These are phyloP conservation scores for Penicillium herquei DNA, from an alignment of 495 filamentous ascomycete genomes.

Conservation along the genomic window DNA sequence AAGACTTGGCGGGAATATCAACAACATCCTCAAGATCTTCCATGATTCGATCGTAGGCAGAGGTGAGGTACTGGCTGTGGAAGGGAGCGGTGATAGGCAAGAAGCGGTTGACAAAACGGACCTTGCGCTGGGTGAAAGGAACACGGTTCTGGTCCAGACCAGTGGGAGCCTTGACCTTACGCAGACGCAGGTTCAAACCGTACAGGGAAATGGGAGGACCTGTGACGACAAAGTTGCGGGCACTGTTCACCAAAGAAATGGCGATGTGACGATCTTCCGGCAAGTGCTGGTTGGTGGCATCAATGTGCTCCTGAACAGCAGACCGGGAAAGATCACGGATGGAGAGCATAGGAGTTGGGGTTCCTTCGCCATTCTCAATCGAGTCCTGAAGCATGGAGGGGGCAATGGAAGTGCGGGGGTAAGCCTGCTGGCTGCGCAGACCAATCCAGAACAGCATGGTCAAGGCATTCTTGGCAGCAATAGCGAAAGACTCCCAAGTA, in stretches of 20 bases:
- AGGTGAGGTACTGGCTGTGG: slow-evolving; percentile 87
- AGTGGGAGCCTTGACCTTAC: slow-evolving; percentile 95
- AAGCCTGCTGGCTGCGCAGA: slow-evolving; percentile 95
- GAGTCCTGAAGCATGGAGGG: slow-evolving; percentile 92
- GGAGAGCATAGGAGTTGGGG: slow-evolving; percentile 94
- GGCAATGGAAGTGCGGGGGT: slow-evolving; percentile 90
- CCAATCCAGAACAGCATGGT: slow-evolving; percentile 99
- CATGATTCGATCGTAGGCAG: slow-evolving; percentile 73
- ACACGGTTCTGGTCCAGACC: slow-evolving; percentile 94
- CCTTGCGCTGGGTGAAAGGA: slow-evolving; percentile 90
- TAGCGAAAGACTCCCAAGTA: slow-evolving; percentile 85
- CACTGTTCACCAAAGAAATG: slow-evolving; percentile 94
- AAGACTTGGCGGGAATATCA: slow-evolving; percentile 60
- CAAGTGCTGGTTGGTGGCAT: slow-evolving; percentile 93
- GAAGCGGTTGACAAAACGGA: slow-evolving; percentile 96
- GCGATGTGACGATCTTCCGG: slow-evolving; percentile 88
- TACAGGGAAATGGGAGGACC: slow-evolving; percentile 94
- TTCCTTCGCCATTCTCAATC: slow-evolving; percentile 87
- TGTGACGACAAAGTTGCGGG: slow-evolving; percentile 94
- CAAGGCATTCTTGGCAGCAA: slow-evolving; percentile 71
- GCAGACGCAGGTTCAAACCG: slow-evolving; percentile 87
- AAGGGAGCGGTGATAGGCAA: slow-evolving; percentile 97
- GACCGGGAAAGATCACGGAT: slow-evolving; percentile 85
- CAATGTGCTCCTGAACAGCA: slow-evolving; percentile 89
- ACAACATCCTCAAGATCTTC: slow-evolving; percentile 87